Percentiles rank a stretch among this genome's conserved stretches.
Evolutionary conservation across 805 yeast species (phyloP).

Genomic region (Limtongozyma cylindracea): DNA sequence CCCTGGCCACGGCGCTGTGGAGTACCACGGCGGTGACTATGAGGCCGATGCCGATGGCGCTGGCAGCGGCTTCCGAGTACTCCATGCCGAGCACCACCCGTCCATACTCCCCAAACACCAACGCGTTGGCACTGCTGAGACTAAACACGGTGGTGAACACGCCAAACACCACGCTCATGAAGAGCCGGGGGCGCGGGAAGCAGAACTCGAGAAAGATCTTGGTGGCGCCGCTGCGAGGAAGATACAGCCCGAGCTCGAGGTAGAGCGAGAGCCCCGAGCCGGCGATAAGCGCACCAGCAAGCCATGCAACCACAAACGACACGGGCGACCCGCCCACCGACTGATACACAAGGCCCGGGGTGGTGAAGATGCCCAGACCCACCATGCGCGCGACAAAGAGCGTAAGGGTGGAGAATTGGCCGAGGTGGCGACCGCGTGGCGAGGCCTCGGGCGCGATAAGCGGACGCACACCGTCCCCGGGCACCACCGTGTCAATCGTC

Average conservation of each 20-base stretch:
- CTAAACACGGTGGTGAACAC: conserved; percentile 26
- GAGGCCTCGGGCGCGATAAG: too few relatives aligned
- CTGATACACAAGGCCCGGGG: conserved; percentile 37
- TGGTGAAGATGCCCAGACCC: conserved; percentile 61
- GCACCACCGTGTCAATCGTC: too few relatives aligned
- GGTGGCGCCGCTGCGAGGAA: conserved; percentile 57
- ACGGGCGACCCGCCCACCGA: conserved; percentile 46
- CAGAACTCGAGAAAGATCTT: conserved; percentile 49
- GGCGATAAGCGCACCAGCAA: conserved; percentile 31
- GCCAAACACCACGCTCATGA: conserved; percentile 23
- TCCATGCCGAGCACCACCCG: conserved; percentile 17
- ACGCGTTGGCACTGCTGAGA: conserved; percentile 23
- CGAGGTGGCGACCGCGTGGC: conserved; percentile 59
- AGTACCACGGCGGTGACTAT: conserved; percentile 9
- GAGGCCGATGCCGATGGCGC: conserved; percentile 9
- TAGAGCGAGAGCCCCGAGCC: conserved; percentile 43
- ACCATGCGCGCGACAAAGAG: conserved; percentile 42
- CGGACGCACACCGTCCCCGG: too few relatives aligned
- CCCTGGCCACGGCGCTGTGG: conserved; percentile 32
- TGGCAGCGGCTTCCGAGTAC: conserved; percentile 7
- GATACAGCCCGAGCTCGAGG: conserved; percentile 42
- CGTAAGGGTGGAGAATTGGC: conserved; percentile 37
- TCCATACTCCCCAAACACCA: conserved; percentile 37
- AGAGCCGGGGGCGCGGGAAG: conserved; percentile 30
- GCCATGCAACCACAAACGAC: conserved; percentile 38